Evolutionary conservation across 2,329 filamentous ascomycete genomes (phyloP).

Genomic region (Colletotrichum karsti): DNA sequence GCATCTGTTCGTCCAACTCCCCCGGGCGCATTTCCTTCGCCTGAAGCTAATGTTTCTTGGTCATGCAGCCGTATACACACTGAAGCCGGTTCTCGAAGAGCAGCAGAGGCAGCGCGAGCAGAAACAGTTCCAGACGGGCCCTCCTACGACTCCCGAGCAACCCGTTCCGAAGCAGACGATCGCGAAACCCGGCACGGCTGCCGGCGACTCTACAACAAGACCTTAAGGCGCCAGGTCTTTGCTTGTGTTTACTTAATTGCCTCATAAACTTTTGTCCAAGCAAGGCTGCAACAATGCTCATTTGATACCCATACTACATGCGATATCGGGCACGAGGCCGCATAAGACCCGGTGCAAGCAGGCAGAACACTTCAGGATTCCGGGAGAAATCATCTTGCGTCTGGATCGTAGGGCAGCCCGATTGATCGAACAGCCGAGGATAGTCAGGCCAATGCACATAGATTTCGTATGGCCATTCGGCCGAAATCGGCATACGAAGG

Average conservation of each 20-base stretch:
- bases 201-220: background rate
- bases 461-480: background rate
- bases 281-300: no score
- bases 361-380: no score
- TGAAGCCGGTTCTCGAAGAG: slow-evolving; percentile 16
- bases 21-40: background rate
- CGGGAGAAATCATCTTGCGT: no score
- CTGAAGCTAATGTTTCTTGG: background rate
- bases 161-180: background rate
- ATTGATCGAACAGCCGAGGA: no score
- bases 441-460: no score
- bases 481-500: background rate
- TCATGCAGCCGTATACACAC: slow-evolving; percentile 14
- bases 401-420: no score
- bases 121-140: background rate
- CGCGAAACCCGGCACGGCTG: background rate
- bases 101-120: slow-evolving; percentile 10
- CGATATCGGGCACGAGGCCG: no score
- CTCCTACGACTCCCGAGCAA: background rate
- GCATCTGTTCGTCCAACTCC: slow-evolving; percentile 8
- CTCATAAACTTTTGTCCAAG: no score
- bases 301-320: no score
- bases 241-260: background rate
- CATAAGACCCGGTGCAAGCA: no score
- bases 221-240: background rate